Conservation (phyloP, 352 stramenopile genomes). For the Pythium apleroticum region DNA sequence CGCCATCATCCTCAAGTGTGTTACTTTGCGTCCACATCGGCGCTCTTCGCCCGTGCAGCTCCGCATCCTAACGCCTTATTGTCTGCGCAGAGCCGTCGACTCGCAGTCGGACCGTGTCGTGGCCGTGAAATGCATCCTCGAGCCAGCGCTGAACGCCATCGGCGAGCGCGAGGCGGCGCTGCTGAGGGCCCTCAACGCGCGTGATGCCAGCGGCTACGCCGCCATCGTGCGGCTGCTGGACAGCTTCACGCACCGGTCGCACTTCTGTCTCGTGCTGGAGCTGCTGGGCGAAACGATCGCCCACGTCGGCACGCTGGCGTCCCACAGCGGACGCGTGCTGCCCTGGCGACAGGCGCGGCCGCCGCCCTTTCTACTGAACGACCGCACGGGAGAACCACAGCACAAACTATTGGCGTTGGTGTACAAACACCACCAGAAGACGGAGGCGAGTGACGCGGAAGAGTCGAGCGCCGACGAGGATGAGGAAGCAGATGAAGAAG, state of each 20-base stretch:
- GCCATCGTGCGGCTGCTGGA: constrained; percentile 58
- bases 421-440: constrained; percentile 8
- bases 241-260: constrained; percentile 52
- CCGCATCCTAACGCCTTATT: background rate
- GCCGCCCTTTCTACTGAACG: constrained; percentile 80
- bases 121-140: constrained; percentile 69
- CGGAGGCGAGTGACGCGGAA: background rate
- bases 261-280: constrained; percentile 72
- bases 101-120: constrained; percentile 38
- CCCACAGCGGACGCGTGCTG: constrained; percentile 59
- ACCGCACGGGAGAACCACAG: constrained; percentile 64
- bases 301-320: constrained; percentile 90
- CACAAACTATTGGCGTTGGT: constrained; percentile 84
- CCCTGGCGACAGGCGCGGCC: constrained; percentile 60
- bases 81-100: constrained; percentile 45
- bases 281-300: constrained; percentile 82
- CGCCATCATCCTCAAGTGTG: constrained; percentile 62
- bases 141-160: constrained; percentile 47
- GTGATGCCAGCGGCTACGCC: constrained; percentile 37
- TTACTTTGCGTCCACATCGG: constrained; percentile 7
- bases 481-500: constrained; percentile 4
- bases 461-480: background rate
- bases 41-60: background rate
- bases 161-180: constrained; percentile 56
- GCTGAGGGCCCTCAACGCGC: constrained; percentile 40